Evolutionary conservation across 2,329 filamentous ascomycete genomes (phyloP).

Genomic region (Rachicladosporium sp.): DNA sequence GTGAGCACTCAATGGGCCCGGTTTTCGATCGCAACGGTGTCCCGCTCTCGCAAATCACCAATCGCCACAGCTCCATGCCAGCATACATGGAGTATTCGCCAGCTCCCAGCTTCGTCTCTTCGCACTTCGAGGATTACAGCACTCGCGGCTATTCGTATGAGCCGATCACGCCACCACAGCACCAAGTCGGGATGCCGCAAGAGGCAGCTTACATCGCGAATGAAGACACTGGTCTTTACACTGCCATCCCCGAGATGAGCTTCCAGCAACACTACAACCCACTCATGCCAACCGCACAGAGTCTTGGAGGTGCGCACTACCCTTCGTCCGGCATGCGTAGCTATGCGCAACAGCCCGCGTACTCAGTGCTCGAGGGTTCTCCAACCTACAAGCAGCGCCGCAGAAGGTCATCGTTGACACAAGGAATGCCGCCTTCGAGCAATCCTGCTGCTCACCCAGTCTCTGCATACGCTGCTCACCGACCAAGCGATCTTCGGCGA

Average conservation of each 20-base stretch:
- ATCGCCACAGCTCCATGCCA: conserved; percentile 96
- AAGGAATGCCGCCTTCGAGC: conserved; percentile 35
- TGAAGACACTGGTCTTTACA: conserved; percentile 92
- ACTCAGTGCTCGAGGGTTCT: conserved; percentile 82
- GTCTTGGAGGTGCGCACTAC: conserved; percentile 69
- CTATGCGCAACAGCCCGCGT: conserved; percentile 63
- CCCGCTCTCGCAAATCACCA: conserved; percentile 68
- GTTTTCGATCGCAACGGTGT: conserved; percentile 88
- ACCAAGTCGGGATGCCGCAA: conserved; percentile 67
- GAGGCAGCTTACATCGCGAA: conserved; percentile 97
- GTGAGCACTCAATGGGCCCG: conserved; percentile 65
- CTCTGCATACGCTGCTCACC: conserved; percentile 49
- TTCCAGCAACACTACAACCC: conserved; percentile 66
- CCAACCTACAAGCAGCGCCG: conserved; percentile 97
- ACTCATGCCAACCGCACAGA: conserved; percentile 84
- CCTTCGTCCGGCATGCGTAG: conserved; percentile 47
- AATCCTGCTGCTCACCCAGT: conserved; percentile 17
- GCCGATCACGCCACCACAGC: conserved; percentile 90
- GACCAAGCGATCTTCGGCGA: conserved; percentile 79
- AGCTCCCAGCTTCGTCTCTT: conserved; percentile 95
- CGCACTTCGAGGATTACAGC: conserved; percentile 96
- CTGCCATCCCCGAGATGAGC: conserved; percentile 80
- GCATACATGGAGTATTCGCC: conserved; percentile 97
- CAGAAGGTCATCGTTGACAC: conserved; percentile 83
- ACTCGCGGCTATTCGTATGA: conserved; percentile 92